Evolutionary conservation across 768 basidiomycete species (phyloP).

Genomic region (Auriscalpium microsporum): DNA sequence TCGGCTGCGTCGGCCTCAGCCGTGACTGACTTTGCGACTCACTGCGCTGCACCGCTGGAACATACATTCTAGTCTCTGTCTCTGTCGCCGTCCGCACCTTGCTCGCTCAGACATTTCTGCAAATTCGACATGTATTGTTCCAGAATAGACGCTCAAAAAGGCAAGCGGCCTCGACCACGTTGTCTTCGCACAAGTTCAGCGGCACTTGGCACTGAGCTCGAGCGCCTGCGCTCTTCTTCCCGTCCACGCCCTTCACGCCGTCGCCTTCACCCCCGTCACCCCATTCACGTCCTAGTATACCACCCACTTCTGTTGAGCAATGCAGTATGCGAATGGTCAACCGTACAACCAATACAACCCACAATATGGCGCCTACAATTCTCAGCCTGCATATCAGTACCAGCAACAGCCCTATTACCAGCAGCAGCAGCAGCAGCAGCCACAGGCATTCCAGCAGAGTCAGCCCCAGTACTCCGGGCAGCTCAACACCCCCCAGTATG

Average conservation of each 20-base stretch:
- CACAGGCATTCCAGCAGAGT: conserved; percentile 13
- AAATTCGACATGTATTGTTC: not conserved
- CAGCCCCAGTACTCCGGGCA: not conserved
- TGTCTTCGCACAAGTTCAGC: not conserved
- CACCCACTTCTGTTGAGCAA: not conserved
- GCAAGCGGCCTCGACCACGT: conserved; percentile 12
- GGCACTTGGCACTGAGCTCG: not conserved
- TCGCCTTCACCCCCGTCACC: conserved; percentile 3
- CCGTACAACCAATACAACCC: conserved; percentile 2
- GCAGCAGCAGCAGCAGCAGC: conserved; percentile 12
- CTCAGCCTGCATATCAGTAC: conserved; percentile 4
- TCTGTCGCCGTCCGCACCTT: not conserved
- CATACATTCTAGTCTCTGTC: not conserved
- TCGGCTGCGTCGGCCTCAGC: not conserved
- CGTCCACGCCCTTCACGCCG: not conserved
- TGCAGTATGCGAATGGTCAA: conserved; percentile 3
- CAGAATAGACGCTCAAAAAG: conserved; percentile 7
- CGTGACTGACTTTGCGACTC: not conserved
- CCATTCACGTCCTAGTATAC: not conserved
- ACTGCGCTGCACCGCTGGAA: not conserved
- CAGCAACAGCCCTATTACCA: conserved; percentile 10
- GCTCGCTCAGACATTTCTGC: not conserved
- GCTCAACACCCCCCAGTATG: conserved; percentile 6
- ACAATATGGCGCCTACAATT: not conserved
- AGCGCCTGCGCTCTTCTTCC: not conserved